These are phyloP conservation scores for Asparagopsis taxiformis DNA, from an alignment of 31 red algal species.

Conservation along the genomic window DNA sequence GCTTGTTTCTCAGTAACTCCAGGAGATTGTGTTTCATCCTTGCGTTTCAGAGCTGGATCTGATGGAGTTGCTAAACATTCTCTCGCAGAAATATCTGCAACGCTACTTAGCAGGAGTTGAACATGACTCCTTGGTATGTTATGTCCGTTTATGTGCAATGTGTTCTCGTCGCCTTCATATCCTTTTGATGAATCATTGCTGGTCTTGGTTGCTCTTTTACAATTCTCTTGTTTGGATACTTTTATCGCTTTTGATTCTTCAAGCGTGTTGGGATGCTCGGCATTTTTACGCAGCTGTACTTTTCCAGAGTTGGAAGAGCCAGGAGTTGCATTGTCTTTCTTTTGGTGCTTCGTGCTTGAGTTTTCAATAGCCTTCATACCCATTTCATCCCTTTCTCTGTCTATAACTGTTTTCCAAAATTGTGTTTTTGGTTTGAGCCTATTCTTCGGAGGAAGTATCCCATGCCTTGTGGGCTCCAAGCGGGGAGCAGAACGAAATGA, in stretches of 20 bases:
- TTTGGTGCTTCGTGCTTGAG: constrained; percentile 32
- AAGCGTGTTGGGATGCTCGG: background rate
- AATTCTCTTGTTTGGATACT: background rate
- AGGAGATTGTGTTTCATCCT: too few species aligned
- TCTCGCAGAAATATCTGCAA: constrained; percentile 44
- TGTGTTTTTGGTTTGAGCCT: constrained; percentile 8
- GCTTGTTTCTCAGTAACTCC: too few species aligned
- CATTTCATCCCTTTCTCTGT: constrained; percentile 30
- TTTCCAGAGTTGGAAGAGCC: background rate
- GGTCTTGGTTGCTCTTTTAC: background rate
- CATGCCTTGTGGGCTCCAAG: background rate
- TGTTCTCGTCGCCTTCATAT: constrained; percentile 20
- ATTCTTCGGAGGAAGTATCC: background rate
- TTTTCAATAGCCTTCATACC: constrained; percentile 45
- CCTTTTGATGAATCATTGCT: background rate
- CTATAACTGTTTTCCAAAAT: constrained; percentile 68
- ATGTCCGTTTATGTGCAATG: constrained; percentile 54
- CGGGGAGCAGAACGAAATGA: too few species aligned
- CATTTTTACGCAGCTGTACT: background rate
- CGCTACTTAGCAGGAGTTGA: constrained; percentile 65
- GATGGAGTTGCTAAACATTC: background rate
- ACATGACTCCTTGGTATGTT: constrained; percentile 72
- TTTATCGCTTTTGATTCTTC: background rate
- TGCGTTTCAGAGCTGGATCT: background rate
- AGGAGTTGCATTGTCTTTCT: background rate